Percentiles rank a stretch among this genome's conserved stretches.
Evolutionary conservation across 176 grass and related monocot species (phyloP).

Genomic region (Tillandsia fasciculata): DNA sequence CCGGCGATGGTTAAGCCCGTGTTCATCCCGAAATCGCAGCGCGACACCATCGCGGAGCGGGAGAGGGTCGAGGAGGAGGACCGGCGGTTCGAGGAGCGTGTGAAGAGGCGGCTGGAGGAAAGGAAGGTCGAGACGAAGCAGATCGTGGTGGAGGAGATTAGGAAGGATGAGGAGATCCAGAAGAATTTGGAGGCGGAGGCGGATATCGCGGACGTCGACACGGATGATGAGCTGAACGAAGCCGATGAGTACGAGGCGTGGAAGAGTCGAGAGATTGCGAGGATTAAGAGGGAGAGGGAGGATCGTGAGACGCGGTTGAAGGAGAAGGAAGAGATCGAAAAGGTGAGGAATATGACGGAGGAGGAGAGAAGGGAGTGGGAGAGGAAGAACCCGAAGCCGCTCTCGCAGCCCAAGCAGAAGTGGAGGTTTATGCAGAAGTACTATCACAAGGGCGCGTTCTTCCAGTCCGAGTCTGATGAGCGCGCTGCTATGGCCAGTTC

Average conservation of each 20-base stretch:
- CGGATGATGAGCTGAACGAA: constrained; percentile 88
- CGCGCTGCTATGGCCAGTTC: constrained; percentile 34
- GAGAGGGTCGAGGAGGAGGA: constrained; percentile 89
- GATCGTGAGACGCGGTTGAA: constrained; percentile 83
- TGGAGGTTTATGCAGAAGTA: constrained; percentile 99
- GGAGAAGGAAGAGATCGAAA: constrained; percentile 99
- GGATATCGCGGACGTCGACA: constrained; percentile 62
- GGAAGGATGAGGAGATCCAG: constrained; percentile 62
- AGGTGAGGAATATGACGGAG: constrained; percentile 93
- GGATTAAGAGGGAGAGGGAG: constrained; percentile 96
- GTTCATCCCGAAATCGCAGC: constrained; percentile 81
- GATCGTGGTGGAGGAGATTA: constrained; percentile 90
- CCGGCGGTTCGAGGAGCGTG: constrained; percentile 65
- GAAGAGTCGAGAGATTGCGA: constrained; percentile 86
- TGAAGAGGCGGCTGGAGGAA: constrained; percentile 68
- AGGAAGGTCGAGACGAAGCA: constrained; percentile 64
- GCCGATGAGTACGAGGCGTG: constrained; percentile 92
- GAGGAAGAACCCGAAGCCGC: constrained; percentile 52
- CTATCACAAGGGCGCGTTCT: constrained; percentile 94
- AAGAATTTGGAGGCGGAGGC: constrained; percentile 74
- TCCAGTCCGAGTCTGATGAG: constrained; percentile 64
- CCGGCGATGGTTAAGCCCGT: constrained; percentile 87
- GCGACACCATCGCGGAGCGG: constrained; percentile 81
- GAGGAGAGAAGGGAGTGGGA: constrained; percentile 87
- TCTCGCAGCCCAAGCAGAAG: constrained; percentile 44